Evolutionary conservation across 106 monocot species (phyloP).

Genomic region (Cymbidium sinense): DNA sequence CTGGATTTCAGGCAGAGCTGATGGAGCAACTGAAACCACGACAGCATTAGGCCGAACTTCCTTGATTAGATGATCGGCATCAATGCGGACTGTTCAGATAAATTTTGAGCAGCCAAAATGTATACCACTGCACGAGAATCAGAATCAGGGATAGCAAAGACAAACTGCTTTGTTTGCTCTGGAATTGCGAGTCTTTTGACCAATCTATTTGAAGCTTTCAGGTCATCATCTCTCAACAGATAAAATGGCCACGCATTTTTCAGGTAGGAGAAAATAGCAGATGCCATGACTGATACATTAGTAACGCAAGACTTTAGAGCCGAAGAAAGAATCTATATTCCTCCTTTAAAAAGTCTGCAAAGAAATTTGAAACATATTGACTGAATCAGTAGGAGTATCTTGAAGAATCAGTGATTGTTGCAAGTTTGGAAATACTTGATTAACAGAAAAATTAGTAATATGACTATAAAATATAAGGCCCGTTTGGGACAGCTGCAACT

Average conservation of each 20-base stretch:
- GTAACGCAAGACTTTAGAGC: neutral
- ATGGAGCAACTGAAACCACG: slow-evolving; percentile 46
- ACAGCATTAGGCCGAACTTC: slow-evolving; percentile 68
- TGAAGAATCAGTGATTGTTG: neutral
- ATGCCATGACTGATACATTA: slow-evolving; percentile 29
- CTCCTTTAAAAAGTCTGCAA: neutral
- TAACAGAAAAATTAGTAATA: neutral
- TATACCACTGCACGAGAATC: slow-evolving; percentile 42
- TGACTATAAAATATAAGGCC: neutral
- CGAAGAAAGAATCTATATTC: neutral
- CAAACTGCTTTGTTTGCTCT: slow-evolving; percentile 69
- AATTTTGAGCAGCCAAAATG: slow-evolving; percentile 53
- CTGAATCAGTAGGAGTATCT: neutral
- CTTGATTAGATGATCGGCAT: slow-evolving; percentile 61
- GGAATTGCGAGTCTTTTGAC: slow-evolving; percentile 52
- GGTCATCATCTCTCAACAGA: slow-evolving; percentile 50
- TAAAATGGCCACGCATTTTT: slow-evolving; percentile 65
- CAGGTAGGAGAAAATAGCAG: slow-evolving; percentile 22
- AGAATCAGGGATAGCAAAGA: slow-evolving; percentile 54
- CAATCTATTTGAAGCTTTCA: slow-evolving; percentile 50
- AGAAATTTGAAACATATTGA: no score
- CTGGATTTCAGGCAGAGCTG: slow-evolving; percentile 56
- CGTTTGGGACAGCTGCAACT: no score
- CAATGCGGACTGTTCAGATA: slow-evolving; percentile 64
- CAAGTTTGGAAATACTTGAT: neutral